Evolutionary conservation across 148 eudicot genomes (phyloP), one percentile per base, ranked within the genome.

Genomic region (Cornus suecica): DNA sequence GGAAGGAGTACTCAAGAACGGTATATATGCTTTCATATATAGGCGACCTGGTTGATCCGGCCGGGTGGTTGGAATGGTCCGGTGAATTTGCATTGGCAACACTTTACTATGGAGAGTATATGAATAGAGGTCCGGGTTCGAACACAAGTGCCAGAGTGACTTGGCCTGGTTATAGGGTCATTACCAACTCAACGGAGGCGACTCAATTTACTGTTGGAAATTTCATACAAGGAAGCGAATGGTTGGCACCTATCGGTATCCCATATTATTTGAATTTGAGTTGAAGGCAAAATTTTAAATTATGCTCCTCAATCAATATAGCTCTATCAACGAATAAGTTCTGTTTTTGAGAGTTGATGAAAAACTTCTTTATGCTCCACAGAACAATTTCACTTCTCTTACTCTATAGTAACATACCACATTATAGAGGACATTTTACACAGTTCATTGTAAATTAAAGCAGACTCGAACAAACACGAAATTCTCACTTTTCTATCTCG

Each of bases 41-140:
- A 1, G 92, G 83, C 2, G 84, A 83, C 30, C 73, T 88, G 16
- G 77, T 94, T 27, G 82, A 88, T 3, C 98, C 95, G 0, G 84
- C 79, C 0, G 98, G 98, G 3, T 94, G 93, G 92, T 69, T 89
- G 24, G 97, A 89, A 76, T 92, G 98, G 98, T 2, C 58, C 0
- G 97, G 92, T 4, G 80, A 75, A 22, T 94, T 94, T 67, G 97
- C 92, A 0, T 74, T 94, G 23, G 66, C 27, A 0, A 94, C 97
- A 0, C 83, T 90, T 0, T 90, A 77, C 20, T 94, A 94, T 27
- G 90, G 92, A 0, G 98, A 94, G 88, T 90, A 92, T 70, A 80
- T 23, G 71, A 94, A 94, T 69, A 76, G 81, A 60, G 98, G 98
- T 0, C 80, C 88, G 0, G 95, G 98, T 30, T 79, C 97, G 9